Conservation (phyloP, 352 stramenopile genomes). For the Phytophthora aleatoria region DNA sequence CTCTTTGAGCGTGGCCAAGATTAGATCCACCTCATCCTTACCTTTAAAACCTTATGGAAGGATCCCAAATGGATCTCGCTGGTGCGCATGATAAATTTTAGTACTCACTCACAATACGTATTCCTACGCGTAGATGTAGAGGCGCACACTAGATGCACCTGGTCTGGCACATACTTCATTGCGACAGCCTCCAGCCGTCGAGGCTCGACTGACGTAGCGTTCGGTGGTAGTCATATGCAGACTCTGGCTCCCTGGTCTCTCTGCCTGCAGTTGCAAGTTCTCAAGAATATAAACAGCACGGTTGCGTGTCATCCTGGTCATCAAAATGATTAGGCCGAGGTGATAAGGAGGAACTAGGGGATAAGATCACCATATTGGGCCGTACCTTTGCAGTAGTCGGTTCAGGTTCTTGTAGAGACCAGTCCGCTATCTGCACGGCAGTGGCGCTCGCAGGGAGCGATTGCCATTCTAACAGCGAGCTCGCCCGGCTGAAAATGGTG, state of each 20-base stretch:
- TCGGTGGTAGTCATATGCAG: not conserved
- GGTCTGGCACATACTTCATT: not conserved
- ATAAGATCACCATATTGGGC: conserved; percentile 26
- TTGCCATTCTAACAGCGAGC: conserved; percentile 11
- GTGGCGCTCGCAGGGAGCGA: conserved; percentile 1
- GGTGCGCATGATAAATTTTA: too few relatives aligned
- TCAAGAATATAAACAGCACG: not conserved
- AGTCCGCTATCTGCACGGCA: conserved; percentile 18
- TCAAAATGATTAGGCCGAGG: conserved; percentile 7
- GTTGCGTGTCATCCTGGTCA: conserved; percentile 2
- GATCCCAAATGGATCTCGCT: too few relatives aligned
- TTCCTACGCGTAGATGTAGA: too few relatives aligned
- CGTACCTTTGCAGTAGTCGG: conserved; percentile 19
- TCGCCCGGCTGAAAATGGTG: conserved; percentile 23
- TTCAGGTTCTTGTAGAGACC: conserved; percentile 10
- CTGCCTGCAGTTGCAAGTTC: not conserved
- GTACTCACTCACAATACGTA: too few relatives aligned
- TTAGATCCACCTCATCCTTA: too few relatives aligned
- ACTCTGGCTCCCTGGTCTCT: conserved; percentile 4
- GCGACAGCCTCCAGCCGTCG: conserved; percentile 6
- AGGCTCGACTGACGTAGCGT: not conserved
- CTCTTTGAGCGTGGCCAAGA: too few relatives aligned
- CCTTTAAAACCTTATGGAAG: too few relatives aligned
- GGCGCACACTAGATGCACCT: conserved; percentile 7
- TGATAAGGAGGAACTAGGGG: conserved; percentile 23